Percentiles rank a stretch among this genome's conserved stretches.
Conservation (phyloP, 208 protist species). For the Tetramitus jugosus region DNA sequence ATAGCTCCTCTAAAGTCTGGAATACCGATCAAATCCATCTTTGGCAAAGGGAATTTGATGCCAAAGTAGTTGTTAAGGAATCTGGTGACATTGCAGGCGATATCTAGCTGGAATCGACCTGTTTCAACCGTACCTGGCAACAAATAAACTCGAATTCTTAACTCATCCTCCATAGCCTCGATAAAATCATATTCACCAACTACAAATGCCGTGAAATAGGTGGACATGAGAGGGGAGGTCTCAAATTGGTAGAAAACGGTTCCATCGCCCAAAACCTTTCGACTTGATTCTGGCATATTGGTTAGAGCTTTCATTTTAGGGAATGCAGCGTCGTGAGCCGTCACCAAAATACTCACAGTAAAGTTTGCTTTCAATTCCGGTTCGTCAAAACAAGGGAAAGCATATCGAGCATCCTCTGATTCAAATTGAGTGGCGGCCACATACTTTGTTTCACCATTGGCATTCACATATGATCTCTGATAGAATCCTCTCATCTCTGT, state of each 20-base stretch:
- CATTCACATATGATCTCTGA: conserved; percentile 18
- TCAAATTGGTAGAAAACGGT: conserved; percentile 36
- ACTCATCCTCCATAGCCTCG: conserved; percentile 38
- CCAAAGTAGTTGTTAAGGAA: conserved; percentile 67
- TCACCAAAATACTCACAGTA: conserved; percentile 55
- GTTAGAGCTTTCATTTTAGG: conserved; percentile 49
- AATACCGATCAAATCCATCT: conserved; percentile 88
- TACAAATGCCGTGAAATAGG: conserved; percentile 71
- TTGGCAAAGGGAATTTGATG: conserved; percentile 72
- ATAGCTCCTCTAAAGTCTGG: conserved; percentile 83
- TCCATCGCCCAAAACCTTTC: conserved; percentile 32
- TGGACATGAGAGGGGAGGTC: conserved; percentile 61
- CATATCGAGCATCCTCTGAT: background rate
- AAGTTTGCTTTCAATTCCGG: conserved; percentile 84
- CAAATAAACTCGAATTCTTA: conserved; percentile 59
- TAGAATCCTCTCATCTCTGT: conserved; percentile 17
- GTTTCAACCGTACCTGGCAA: conserved; percentile 50
- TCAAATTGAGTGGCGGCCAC: conserved; percentile 19
- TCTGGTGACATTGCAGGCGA: conserved; percentile 52
- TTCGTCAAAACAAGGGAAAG: conserved; percentile 54
- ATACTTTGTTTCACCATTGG: conserved; percentile 35
- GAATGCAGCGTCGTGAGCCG: conserved; percentile 22
- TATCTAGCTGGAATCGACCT: conserved; percentile 59
- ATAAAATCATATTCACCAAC: conserved; percentile 65
- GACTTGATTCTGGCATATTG: conserved; percentile 61